Evolutionary conservation across 257 asterid genomes (phyloP), one percentile per base, ranked within the genome.

Genomic region (Thymus mandschuricus): DNA sequence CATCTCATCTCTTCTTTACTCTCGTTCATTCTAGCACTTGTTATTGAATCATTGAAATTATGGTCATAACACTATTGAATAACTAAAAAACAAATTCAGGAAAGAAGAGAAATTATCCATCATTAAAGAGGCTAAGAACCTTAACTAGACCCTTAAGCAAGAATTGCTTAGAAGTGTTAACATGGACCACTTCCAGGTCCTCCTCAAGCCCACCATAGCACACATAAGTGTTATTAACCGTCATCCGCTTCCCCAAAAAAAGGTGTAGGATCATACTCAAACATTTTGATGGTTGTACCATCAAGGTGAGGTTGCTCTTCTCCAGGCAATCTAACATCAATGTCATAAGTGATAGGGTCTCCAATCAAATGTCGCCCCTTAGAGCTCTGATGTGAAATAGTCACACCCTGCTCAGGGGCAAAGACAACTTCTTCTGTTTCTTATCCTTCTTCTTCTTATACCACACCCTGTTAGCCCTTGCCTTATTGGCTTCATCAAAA

Each of bases 271-370:
- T 95, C 99, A 28, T 98, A 95, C 38, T 75, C 89, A 69, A 92
- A 95, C 75, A 92, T 95, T 3, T 98, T 95, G 80, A 95, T 95
- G 30, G 99, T 98, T 49, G 97, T 95, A 68, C 92, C 99, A 88
- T 95, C 99, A 21, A 95, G 91, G 81, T 95, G 98, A 60, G 99
- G 98, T 83, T 89, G 98, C 78, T 88, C 91, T 85, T 95, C 99
- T 4, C 96, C 96, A 0, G 95, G 88, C 81, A 87, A 73, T 81
- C 96, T 87, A 51, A 82, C 88, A 88, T 92, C 89, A 1, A 95
- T 80, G 66, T 95, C 98, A 29, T 95, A 95, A 10, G 79, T 84
- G 52, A 87, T 52, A 28, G 71, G 82, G 73, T 88, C 92, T 45
- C 97, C 98, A 1, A 72, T 64, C 81, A 95, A 79, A 81, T 86